Conservation (phyloP, 805 yeast species). For the Candida boleticola region DNA sequence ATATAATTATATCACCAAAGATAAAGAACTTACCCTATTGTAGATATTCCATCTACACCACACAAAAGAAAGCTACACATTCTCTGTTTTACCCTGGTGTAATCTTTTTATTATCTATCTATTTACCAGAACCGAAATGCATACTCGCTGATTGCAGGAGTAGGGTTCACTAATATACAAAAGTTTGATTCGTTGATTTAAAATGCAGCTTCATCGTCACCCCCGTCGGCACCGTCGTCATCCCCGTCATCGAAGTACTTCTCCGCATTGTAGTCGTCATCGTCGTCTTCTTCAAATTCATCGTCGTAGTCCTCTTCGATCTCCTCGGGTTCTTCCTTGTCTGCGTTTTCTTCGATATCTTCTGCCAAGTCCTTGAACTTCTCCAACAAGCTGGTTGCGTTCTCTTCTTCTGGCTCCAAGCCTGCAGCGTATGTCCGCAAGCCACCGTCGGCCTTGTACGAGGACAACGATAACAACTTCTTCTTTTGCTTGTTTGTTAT, state of each 20-base stretch:
- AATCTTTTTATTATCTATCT: no score
- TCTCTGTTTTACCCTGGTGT: no score
- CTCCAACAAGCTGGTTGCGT: conserved; percentile 37
- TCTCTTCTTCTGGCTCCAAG: conserved; percentile 32
- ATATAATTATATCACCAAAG: background rate
- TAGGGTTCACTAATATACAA: no score
- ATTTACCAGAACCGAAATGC: no score
- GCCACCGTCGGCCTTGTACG: conserved; percentile 38
- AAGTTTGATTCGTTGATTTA: conserved; percentile 19
- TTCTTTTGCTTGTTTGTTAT: conserved; percentile 52
- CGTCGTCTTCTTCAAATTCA: conserved; percentile 70
- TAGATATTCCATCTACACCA: no score
- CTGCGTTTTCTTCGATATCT: conserved; percentile 40
- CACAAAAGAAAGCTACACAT: no score
- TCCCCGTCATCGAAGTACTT: conserved; percentile 75
- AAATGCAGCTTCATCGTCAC: conserved; percentile 72
- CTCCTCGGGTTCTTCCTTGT: conserved; percentile 38
- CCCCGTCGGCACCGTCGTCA: conserved; percentile 54
- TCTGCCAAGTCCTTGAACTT: conserved; percentile 46
- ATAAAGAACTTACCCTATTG: no score
- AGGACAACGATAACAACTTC: conserved; percentile 42
- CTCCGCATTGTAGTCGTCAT: conserved; percentile 78
- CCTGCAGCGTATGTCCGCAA: conserved; percentile 24
- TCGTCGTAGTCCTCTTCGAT: conserved; percentile 63
- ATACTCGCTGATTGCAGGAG: no score